Percentiles rank a stretch among this genome's conserved stretches.
Evolutionary conservation across 768 basidiomycete genomes (phyloP).

Genomic region (Mycena rebaudengoi): DNA sequence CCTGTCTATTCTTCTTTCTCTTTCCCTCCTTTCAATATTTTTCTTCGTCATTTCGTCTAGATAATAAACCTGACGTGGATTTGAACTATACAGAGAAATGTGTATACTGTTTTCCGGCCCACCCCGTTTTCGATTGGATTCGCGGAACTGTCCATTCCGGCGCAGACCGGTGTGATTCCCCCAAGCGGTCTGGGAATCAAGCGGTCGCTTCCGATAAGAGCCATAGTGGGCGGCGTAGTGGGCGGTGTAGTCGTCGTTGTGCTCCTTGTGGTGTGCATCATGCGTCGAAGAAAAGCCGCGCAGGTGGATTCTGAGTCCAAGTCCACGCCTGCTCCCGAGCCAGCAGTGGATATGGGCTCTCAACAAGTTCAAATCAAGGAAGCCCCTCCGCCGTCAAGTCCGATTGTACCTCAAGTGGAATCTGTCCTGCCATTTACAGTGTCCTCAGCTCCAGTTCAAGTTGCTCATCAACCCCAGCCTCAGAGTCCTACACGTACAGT

Average conservation of each 20-base stretch:
- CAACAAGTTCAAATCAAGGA: too few species aligned
- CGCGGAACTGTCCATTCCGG: conserved; percentile 3
- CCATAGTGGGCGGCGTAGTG: not conserved
- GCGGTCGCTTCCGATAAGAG: not conserved
- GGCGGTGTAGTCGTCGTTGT: not conserved
- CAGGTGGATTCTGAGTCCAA: too few species aligned
- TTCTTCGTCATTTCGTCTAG: not conserved
- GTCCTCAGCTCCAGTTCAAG: not conserved
- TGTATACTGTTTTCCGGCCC: conserved; percentile 8
- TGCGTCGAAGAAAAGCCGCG: not conserved
- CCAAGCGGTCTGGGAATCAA: too few species aligned
- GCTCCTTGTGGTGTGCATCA: not conserved
- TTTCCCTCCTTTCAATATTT: not conserved
- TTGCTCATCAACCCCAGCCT: not conserved
- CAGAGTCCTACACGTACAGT: too few species aligned
- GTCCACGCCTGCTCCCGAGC: too few species aligned
- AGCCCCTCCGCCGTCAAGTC: too few species aligned
- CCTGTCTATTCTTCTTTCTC: too few species aligned
- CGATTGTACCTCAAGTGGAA: too few species aligned
- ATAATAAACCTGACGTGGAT: not conserved
- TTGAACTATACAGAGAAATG: not conserved
- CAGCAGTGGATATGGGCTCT: too few species aligned
- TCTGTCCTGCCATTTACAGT: too few species aligned
- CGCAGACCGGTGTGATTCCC: too few species aligned
- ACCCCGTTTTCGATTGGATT: conserved; percentile 12